Evolutionary conservation across 208 protist genomes (phyloP), one percentile per base, ranked within the genome.

Genomic region (Trypanosoma cruzi): DNA sequence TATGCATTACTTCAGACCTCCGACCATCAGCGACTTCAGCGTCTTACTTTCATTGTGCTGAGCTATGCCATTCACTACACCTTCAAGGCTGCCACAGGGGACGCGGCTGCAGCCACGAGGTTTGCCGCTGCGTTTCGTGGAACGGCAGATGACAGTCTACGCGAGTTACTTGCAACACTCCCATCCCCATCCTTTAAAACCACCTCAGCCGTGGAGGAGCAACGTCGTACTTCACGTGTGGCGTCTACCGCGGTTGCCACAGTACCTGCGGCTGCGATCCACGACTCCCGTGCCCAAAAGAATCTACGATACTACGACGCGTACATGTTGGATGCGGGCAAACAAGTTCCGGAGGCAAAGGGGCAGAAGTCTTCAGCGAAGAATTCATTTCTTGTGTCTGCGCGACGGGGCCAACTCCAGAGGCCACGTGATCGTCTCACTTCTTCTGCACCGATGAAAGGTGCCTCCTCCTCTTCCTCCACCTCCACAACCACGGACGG

Each of bases 11-110:
- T 53, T 1, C 16, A 14, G 20, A 37, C 26, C 22, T 13, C n/a
- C 7, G 59, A 64, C 7, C 16, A 11, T 5, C 28, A 50, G 32
- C 53, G 64, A 18, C 64, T 61, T 3, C 52, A 52, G 22, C 34
- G 64, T 31, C 40, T 69, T 4, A 69, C 49, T 13, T 69, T 69
- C 60, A 69, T 69, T 60, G 18, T 69, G 22, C 50, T 69, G 29
- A 69, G 64, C 31, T 69, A 69, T 34, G 52, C 64, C 3, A 69
- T 69, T 60, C 64, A 69, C 37, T 52, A 69, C 52, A 69, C 64
- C 2, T 69, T 69, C 50, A 69, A 69, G 36, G 48, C 60, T 36
- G 50, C 64, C 3, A 48, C 10, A n/a, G 37, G 34, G 44, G 52
- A 36, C 56, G 29, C 13, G 6, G 34, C 31, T 36, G 48, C 59